Conservation (phyloP, 2,329 filamentous ascomycete genomes). For the Coniochaeta pulveracea region DNA sequence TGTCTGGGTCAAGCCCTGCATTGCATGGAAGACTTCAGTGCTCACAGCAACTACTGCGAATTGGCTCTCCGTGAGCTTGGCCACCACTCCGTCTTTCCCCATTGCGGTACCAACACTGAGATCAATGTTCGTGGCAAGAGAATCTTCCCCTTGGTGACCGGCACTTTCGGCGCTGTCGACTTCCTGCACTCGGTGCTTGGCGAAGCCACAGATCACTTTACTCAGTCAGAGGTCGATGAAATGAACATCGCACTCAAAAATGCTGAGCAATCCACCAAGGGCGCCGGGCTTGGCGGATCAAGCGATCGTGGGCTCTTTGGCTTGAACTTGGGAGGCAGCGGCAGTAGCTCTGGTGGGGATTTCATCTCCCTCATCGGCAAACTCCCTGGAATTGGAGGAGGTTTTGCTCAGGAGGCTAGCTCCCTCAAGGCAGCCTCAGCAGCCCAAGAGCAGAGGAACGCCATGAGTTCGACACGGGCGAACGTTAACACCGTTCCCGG, state of each 20-base stretch:
- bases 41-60: slow-evolving; percentile 78
- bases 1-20: slow-evolving; percentile 68
- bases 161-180: slow-evolving; percentile 70
- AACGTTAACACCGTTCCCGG: slow-evolving; percentile 56
- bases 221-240: slow-evolving; percentile 75
- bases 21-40: slow-evolving; percentile 68
- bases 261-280: slow-evolving; percentile 40
- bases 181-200: slow-evolving; percentile 68
- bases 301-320: slow-evolving; percentile 22
- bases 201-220: slow-evolving; percentile 74
- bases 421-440: slow-evolving; percentile 49
- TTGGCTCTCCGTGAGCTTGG: slow-evolving; percentile 65
- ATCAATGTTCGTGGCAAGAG: slow-evolving; percentile 54
- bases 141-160: slow-evolving; percentile 66
- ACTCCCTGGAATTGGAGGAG: slow-evolving; percentile 58
- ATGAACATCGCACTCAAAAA: slow-evolving; percentile 64
- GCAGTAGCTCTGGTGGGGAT: slow-evolving; percentile 28
- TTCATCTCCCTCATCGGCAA: slow-evolving; percentile 66
- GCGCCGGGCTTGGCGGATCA: slow-evolving; percentile 12
- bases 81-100: slow-evolving; percentile 57
- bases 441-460: slow-evolving; percentile 51
- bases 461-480: slow-evolving; percentile 11
- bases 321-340: slow-evolving; percentile 21
- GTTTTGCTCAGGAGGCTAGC: slow-evolving; percentile 55
- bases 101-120: slow-evolving; percentile 56